phyloP scores from a whole-genome alignment of 192 early-diverging fungal genomes.

The Glomus cerebriforme region DNA sequence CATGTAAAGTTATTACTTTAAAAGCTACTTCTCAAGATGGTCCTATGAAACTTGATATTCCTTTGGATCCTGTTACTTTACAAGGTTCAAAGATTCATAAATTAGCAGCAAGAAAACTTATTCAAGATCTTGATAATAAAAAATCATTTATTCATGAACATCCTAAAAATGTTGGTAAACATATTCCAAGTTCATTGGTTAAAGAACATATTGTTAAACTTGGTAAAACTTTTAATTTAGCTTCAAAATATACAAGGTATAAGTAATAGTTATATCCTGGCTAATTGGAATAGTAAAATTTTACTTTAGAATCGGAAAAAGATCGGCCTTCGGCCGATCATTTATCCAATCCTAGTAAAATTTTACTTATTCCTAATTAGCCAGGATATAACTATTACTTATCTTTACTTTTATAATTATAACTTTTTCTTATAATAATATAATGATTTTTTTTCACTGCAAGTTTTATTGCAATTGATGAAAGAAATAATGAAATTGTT shows the following conservation, averaged over 20 bases:
- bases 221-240: conserved; percentile 6
- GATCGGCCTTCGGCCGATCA: no score
- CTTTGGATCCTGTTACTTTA: conserved; percentile 8
- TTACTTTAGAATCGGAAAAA: no score
- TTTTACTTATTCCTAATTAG: no score
- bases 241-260: conserved; percentile 29
- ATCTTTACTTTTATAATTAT: not conserved
- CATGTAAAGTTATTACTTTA: not conserved
- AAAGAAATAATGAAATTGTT: not conserved
- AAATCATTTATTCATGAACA: conserved; percentile 21
- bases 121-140: conserved; percentile 22
- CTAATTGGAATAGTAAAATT: no score
- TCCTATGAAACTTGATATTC: not conserved
- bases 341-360: no score
- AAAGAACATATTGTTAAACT: conserved; percentile 1
- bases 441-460: no score
- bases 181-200: not conserved
- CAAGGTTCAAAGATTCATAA: conserved; percentile 22
- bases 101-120: conserved; percentile 27
- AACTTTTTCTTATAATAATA: not conserved
- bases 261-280: no score
- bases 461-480: not conserved
- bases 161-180: conserved; percentile 3
- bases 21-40: conserved; percentile 14
- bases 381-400: no score